Conservation (phyloP, 2,329 filamentous ascomycete genomes). For the Cercospora sp. region DNA sequence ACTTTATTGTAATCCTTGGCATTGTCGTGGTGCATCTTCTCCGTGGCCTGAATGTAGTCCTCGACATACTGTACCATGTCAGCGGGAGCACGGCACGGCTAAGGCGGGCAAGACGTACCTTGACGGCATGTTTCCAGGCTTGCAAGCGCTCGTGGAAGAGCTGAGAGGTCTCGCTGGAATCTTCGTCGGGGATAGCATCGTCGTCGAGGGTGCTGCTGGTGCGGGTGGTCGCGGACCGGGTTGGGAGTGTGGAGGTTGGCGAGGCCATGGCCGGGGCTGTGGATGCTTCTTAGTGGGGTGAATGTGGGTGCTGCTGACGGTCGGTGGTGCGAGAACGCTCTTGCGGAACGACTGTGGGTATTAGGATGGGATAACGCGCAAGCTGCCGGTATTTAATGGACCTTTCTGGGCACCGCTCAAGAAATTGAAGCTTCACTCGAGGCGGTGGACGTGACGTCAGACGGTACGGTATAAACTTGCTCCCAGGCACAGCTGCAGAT, state of each 20-base stretch:
- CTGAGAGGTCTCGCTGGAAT: slow-evolving; percentile 52
- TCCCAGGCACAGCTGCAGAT: not conserved
- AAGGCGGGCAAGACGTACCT: not conserved
- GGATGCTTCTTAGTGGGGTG: not conserved
- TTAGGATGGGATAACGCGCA: not conserved
- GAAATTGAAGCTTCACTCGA: not conserved
- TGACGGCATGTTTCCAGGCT: slow-evolving; percentile 85
- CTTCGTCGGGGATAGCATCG: slow-evolving; percentile 52
- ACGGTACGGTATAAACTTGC: not conserved
- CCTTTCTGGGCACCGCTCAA: not conserved
- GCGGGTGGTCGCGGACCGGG: slow-evolving; percentile 34
- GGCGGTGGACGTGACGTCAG: not conserved
- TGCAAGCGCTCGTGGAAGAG: slow-evolving; percentile 84
- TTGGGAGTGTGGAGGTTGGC: slow-evolving; percentile 34
- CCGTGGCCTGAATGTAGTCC: slow-evolving; percentile 80
- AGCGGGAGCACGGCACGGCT: not conserved
- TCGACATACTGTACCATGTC: slow-evolving; percentile 73
- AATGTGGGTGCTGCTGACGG: not conserved
- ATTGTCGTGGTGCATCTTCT: slow-evolving; percentile 81
- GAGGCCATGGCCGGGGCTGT: slow-evolving; percentile 21
- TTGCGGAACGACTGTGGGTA: not conserved
- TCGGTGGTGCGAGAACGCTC: not conserved
- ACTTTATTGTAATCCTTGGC: slow-evolving; percentile 95
- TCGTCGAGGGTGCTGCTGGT: slow-evolving; percentile 41
- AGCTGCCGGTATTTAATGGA: not conserved